Evolutionary conservation across 1,284 basidiomycete species (phyloP).

Genomic region (Malassezia caprae): DNA sequence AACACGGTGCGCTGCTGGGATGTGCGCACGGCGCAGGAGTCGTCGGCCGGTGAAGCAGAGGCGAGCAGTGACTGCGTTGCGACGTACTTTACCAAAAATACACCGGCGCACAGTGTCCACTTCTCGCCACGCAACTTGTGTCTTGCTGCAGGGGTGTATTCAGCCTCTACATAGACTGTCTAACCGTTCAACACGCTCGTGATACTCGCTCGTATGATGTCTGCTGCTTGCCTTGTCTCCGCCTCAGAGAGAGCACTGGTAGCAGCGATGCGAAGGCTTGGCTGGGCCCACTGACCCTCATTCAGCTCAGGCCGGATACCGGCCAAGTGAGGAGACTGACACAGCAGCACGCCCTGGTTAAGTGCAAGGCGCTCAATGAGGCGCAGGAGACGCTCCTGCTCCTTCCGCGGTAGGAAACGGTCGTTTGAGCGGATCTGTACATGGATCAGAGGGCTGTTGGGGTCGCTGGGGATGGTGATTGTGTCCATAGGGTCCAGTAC

Average conservation of each 20-base stretch:
- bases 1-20: constrained; percentile 97
- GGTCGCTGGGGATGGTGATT: constrained; percentile 70
- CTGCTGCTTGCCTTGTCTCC: constrained; percentile 79
- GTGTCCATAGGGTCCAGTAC: constrained; percentile 68
- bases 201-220: constrained; percentile 63
- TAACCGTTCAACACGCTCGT: constrained; percentile 55
- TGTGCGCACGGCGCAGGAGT: constrained; percentile 63
- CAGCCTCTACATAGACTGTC: constrained; percentile 15
- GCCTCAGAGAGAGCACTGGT: constrained; percentile 69
- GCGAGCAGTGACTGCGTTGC: constrained; percentile 64
- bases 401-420: constrained; percentile 30
- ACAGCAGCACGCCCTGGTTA: constrained; percentile 34
- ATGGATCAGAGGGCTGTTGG: constrained; percentile 76
- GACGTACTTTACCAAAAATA: constrained; percentile 88
- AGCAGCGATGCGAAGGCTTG: constrained; percentile 76
- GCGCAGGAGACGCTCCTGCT: constrained; percentile 35
- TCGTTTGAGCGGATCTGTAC: constrained; percentile 56
- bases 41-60: constrained; percentile 3
- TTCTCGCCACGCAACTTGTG: constrained; percentile 91
- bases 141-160: constrained; percentile 63
- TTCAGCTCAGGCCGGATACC: constrained; percentile 35
- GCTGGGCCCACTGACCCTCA: constrained; percentile 51
- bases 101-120: constrained; percentile 79
- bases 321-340: constrained; percentile 28
- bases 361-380: constrained; percentile 36